A percentile compares a stretch with the other conserved stretches of the same genome.
These are phyloP conservation scores for Hansenula sp. DNA, from an alignment of 1,139 yeast genomes.

Conservation along the genomic window DNA sequence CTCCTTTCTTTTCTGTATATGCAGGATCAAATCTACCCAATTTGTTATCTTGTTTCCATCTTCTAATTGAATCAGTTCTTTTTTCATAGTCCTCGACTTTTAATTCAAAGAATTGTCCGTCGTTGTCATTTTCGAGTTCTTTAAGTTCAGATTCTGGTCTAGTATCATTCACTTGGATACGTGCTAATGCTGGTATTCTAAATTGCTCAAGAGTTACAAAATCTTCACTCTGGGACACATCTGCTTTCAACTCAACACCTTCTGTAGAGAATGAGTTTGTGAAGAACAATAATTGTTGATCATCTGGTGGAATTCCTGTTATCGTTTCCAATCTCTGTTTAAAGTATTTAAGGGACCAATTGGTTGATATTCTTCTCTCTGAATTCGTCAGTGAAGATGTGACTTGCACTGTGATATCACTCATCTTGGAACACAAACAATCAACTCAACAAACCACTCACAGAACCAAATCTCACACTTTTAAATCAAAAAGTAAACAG, in stretches of 20 bases:
- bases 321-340: conserved; percentile 59
- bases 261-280: conserved; percentile 38
- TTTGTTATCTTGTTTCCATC: conserved; percentile 66
- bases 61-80: conserved; percentile 58
- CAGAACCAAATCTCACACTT: too few species aligned
- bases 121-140: conserved; percentile 31
- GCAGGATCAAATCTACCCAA: conserved; percentile 72
- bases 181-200: conserved; percentile 20
- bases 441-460: too few species aligned
- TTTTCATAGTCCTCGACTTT: conserved; percentile 65
- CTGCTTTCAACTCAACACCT: conserved; percentile 23
- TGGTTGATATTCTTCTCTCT: conserved; percentile 62
- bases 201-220: conserved; percentile 7
- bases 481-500: too few species aligned
- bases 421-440: conserved; percentile 22
- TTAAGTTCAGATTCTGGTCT: conserved; percentile 46
- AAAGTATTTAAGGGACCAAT: conserved; percentile 56
- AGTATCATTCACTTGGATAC: conserved; percentile 52
- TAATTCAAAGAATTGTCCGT: conserved; percentile 43
- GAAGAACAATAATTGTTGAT: conserved; percentile 51
- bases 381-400: conserved; percentile 68
- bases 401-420: conserved; percentile 51
- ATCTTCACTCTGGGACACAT: conserved; percentile 18
- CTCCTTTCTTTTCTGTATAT: conserved; percentile 29
- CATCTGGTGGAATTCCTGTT: conserved; percentile 71